Evolutionary conservation across 2,329 filamentous ascomycete genomes (phyloP).

Genomic region (Epichloe amarillans): DNA sequence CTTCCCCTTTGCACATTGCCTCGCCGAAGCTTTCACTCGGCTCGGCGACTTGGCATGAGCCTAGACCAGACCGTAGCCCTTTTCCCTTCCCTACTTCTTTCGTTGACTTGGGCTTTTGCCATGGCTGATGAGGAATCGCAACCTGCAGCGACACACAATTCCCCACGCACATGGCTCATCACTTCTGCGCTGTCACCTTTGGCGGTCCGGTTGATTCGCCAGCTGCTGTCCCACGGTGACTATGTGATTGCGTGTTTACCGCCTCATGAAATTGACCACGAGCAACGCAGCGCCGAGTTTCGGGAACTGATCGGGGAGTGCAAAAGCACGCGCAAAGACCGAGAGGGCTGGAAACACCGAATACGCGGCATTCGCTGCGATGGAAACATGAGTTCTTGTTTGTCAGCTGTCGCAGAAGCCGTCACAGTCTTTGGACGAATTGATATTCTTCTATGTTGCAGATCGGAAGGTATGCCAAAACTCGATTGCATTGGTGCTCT

Average conservation of each 20-base stretch:
- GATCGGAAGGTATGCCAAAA: conserved; percentile 55
- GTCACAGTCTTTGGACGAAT: conserved; percentile 73
- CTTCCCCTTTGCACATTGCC: not conserved
- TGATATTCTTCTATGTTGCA: conserved; percentile 83
- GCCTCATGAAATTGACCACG: conserved; percentile 65
- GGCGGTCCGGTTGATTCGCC: conserved; percentile 66
- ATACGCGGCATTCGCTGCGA: conserved; percentile 54
- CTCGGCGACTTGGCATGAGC: too few relatives aligned
- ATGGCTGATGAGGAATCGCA: conserved; percentile 19
- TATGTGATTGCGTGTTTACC: conserved; percentile 76
- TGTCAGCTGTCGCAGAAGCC: conserved; percentile 76
- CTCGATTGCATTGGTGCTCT: too few relatives aligned
- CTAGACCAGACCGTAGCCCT: too few relatives aligned
- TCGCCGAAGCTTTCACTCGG: not conserved
- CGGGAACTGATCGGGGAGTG: conserved; percentile 62
- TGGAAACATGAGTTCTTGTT: conserved; percentile 57
- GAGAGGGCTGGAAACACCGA: conserved; percentile 69
- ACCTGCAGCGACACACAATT: conserved; percentile 48
- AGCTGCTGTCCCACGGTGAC: conserved; percentile 81
- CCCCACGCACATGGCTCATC: conserved; percentile 83
- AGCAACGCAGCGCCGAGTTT: conserved; percentile 64
- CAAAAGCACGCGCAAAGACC: conserved; percentile 46
- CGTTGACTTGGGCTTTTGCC: conserved; percentile 1
- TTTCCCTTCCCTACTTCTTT: not conserved
- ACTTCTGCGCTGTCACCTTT: conserved; percentile 78